phyloP scores from a whole-genome alignment of 2,329 filamentous ascomycete genomes.

The Zasmidium angulare region DNA sequence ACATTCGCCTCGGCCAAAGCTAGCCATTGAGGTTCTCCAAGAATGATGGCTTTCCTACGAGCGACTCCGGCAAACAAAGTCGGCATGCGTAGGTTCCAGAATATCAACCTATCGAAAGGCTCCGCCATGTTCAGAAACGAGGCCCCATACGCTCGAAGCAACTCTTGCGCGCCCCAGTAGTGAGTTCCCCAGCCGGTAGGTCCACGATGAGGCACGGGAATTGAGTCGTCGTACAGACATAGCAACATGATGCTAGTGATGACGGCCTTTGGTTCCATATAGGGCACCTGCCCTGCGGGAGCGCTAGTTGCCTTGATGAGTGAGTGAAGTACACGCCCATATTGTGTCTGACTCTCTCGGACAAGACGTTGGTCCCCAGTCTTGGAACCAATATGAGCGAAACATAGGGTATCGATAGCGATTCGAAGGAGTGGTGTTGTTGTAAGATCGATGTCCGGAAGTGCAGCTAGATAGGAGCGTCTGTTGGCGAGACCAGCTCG shows the following conservation, averaged over 20 bases:
- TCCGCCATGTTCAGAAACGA: constrained; percentile 9
- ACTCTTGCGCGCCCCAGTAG: constrained; percentile 11
- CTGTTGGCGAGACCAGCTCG: constrained; percentile 11
- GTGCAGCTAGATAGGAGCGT: constrained; percentile 8
- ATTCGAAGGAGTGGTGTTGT: constrained; percentile 6
- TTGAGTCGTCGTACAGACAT: constrained; percentile 13
- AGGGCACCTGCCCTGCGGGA: neutral
- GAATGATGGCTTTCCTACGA: constrained; percentile 8
- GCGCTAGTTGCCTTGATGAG: constrained; percentile 4
- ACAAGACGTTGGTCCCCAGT: constrained; percentile 9
- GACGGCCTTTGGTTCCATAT: constrained; percentile 10
- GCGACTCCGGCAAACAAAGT: constrained; percentile 14
- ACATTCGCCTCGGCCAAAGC: neutral
- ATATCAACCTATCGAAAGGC: constrained; percentile 14
- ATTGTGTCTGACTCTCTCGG: constrained; percentile 7
- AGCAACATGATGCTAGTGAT: constrained; percentile 14
- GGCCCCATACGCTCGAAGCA: constrained; percentile 10
- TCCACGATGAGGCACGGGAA: constrained; percentile 6
- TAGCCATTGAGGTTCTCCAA: constrained; percentile 11
- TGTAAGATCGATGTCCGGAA: constrained; percentile 12
- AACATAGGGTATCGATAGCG: constrained; percentile 12
- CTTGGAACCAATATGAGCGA: constrained; percentile 10
- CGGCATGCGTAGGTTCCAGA: constrained; percentile 12
- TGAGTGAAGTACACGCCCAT: constrained; percentile 8
- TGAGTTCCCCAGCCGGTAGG: constrained; percentile 7